A percentile compares a stretch with the other conserved stretches of the same genome.
These are phyloP conservation scores for Xylariaceae sp. DNA, from an alignment of 2,329 filamentous ascomycete species.

Conservation along the genomic window DNA sequence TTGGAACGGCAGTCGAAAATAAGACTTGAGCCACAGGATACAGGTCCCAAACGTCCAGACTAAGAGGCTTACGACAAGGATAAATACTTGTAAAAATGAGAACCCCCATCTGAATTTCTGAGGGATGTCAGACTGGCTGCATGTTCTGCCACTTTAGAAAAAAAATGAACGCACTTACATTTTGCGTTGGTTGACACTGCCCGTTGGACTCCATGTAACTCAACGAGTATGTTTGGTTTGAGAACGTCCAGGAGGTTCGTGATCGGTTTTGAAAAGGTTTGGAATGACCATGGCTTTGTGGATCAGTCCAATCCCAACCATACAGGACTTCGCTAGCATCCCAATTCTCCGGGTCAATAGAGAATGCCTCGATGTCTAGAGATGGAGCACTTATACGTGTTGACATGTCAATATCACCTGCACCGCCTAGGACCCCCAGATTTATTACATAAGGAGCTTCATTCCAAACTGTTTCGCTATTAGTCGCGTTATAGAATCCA, in stretches of 20 bases:
- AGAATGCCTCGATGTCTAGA: not conserved
- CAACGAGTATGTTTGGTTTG: constrained; percentile 22
- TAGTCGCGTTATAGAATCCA: not conserved
- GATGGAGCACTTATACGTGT: too few relatives aligned
- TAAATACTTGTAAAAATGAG: constrained; percentile 32
- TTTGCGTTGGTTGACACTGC: constrained; percentile 25
- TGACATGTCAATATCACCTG: too few relatives aligned
- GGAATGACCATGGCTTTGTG: not conserved
- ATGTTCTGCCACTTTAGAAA: not conserved
- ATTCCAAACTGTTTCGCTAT: not conserved
- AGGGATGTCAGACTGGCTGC: not conserved
- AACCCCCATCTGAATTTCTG: constrained; percentile 34
- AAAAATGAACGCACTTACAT: constrained; percentile 9
- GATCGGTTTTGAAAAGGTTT: not conserved
- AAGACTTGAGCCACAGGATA: constrained; percentile 30
- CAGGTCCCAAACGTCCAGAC: constrained; percentile 31
- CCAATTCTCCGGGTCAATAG: not conserved
- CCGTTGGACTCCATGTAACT: constrained; percentile 22
- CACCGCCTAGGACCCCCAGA: too few relatives aligned
- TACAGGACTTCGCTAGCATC: not conserved
- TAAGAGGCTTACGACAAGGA: constrained; percentile 18
- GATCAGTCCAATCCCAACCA: not conserved
- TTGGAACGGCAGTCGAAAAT: constrained; percentile 10
- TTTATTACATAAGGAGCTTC: not conserved
- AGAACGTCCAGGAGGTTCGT: not conserved